Conservation (phyloP, 169 alveolate species). For the Hepatocystis sp. region DNA sequence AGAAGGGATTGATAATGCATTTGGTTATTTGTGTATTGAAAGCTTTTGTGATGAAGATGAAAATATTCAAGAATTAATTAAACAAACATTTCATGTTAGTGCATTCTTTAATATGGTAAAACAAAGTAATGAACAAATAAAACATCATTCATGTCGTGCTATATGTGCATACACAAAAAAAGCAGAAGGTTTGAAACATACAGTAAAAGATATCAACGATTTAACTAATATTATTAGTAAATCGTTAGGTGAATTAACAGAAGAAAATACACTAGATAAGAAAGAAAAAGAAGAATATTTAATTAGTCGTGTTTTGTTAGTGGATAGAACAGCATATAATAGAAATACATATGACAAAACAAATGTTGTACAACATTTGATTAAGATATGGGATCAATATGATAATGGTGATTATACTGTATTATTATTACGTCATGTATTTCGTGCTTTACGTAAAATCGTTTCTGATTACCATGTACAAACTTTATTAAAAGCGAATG, state of each 20-base stretch:
- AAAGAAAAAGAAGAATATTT: constrained; percentile 79
- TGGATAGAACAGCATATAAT: constrained; percentile 88
- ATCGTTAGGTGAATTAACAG: constrained; percentile 52
- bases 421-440: constrained; percentile 85
- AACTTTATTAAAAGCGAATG: constrained; percentile 84
- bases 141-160: constrained; percentile 72
- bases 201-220: constrained; percentile 39
- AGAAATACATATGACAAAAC: constrained; percentile 86
- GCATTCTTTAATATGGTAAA: constrained; percentile 43
- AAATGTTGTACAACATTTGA: constrained; percentile 80
- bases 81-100: constrained; percentile 26
- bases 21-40: constrained; percentile 83
- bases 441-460: constrained; percentile 88
- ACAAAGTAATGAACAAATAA: constrained; percentile 45
- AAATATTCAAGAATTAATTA: constrained; percentile 44
- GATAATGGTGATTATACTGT: constrained; percentile 83
- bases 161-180: constrained; percentile 65
- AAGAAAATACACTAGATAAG: constrained; percentile 32
- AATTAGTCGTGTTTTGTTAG: constrained; percentile 81
- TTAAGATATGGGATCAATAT: constrained; percentile 88
- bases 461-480: constrained; percentile 89
- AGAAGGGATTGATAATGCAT: constrained; percentile 79
- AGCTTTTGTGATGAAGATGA: constrained; percentile 55
- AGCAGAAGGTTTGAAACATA: constrained; percentile 22
- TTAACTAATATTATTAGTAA: constrained; percentile 55